Evolutionary conservation across 176 grass and related monocot genomes (phyloP).

Genomic region (Raddia guianensis): DNA sequence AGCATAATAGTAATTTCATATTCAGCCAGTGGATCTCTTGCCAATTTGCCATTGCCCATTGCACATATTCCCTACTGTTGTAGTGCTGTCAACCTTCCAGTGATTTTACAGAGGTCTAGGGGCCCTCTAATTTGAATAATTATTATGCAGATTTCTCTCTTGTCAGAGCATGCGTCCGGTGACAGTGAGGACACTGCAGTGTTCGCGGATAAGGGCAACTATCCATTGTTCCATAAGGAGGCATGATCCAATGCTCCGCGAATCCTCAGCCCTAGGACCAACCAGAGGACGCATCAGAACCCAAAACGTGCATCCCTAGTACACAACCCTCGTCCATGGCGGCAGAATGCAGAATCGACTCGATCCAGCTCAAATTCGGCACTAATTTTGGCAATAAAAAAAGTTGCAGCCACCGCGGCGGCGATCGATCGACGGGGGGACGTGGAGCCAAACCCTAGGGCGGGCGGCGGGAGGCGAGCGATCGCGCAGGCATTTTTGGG

Average conservation of each 20-base stretch:
- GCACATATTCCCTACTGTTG: neutral
- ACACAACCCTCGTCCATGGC: neutral
- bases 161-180: conserved; percentile 6
- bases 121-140: conserved; percentile 8
- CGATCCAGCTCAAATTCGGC: neutral
- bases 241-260: neutral
- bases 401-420: neutral
- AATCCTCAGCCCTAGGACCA: neutral
- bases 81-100: neutral
- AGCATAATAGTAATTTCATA: neutral
- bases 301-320: neutral
- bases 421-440: neutral
- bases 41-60: neutral
- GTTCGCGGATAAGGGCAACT: neutral
- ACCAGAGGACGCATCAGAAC: neutral
- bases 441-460: conserved; percentile 19
- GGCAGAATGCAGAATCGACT: neutral
- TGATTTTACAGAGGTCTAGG: neutral
- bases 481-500: neutral
- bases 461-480: neutral
- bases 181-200: neutral
- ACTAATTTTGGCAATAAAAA: conserved; percentile 16
- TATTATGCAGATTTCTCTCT: neutral
- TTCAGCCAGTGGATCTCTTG: neutral
- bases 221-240: neutral